These are phyloP conservation scores for Volvox africanus DNA, from an alignment of 139 green algal genomes.

Conservation along the genomic window DNA sequence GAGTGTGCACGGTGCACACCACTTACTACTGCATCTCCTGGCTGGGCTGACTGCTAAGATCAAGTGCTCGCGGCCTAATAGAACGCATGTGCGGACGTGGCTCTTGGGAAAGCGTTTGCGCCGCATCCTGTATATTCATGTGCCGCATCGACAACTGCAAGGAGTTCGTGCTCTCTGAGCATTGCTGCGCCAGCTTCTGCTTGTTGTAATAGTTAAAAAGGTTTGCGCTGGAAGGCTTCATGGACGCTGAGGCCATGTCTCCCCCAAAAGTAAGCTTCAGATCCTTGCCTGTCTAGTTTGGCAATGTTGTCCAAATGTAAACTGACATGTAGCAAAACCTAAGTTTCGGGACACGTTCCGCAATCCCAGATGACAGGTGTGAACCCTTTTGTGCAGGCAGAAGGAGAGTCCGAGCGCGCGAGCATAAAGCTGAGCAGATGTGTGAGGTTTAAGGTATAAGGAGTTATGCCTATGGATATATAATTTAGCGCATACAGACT, in stretches of 20 bases:
- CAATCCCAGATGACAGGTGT: neutral
- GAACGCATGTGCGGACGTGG: conserved; percentile 12
- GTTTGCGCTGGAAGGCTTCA: neutral
- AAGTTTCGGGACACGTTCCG: neutral
- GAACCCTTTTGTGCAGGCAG: neutral
- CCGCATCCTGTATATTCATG: conserved; percentile 25
- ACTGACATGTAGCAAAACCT: neutral
- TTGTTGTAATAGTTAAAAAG: conserved; percentile 42
- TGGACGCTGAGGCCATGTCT: conserved; percentile 10
- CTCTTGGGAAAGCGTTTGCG: neutral
- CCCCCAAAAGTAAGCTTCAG: neutral
- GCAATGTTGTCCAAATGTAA: too few species aligned
- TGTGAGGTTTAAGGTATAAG: neutral
- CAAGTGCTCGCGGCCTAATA: conserved; percentile 24
- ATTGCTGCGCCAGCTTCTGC: conserved; percentile 34
- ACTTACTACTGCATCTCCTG: conserved; percentile 55
- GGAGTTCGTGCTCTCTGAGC: conserved; percentile 39
- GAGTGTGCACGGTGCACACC: neutral
- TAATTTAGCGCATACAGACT: too few species aligned
- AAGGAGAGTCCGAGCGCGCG: neutral
- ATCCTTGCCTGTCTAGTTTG: neutral
- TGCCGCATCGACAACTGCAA: conserved; percentile 26
- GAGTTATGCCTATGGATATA: neutral
- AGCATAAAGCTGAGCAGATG: neutral
- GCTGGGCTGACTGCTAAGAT: conserved; percentile 53